phyloP scores from a whole-genome alignment of 305 asterid genomes.

The Lippia alba region DNA sequence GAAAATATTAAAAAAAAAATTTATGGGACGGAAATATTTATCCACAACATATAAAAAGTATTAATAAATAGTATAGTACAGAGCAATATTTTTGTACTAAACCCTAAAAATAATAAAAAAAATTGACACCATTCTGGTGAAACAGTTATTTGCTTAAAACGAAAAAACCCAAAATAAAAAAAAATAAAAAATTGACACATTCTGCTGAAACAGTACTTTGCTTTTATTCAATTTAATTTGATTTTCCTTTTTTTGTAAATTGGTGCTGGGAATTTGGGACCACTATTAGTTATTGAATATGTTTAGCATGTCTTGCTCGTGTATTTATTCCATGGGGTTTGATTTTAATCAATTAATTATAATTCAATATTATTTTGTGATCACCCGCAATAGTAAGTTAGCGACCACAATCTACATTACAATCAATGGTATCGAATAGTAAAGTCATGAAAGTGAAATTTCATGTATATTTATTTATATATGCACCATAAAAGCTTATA shows the following conservation, averaged over 20 bases:
- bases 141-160: neutral
- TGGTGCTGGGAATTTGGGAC: slow-evolving; percentile 8
- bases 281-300: neutral
- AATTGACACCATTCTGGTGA: neutral
- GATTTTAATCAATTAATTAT: too few species aligned
- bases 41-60: too few species aligned
- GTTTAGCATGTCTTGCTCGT: slow-evolving; percentile 17
- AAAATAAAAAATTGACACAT: neutral
- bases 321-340: neutral
- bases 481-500: too few species aligned
- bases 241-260: neutral
- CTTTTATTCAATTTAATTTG: neutral
- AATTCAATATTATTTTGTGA: neutral
- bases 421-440: neutral
- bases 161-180: too few species aligned
- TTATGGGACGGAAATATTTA: too few species aligned
- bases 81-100: neutral
- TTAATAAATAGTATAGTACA: neutral
- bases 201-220: neutral
- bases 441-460: too few species aligned
- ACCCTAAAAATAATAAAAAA: neutral
- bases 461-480: too few species aligned
- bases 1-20: too few species aligned
- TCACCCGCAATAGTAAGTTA: neutral
- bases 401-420: neutral